Evolutionary conservation across 352 stramenopile species (phyloP), one percentile per base, ranked within the genome.

Genomic region (Elongisporangium anandrum): DNA sequence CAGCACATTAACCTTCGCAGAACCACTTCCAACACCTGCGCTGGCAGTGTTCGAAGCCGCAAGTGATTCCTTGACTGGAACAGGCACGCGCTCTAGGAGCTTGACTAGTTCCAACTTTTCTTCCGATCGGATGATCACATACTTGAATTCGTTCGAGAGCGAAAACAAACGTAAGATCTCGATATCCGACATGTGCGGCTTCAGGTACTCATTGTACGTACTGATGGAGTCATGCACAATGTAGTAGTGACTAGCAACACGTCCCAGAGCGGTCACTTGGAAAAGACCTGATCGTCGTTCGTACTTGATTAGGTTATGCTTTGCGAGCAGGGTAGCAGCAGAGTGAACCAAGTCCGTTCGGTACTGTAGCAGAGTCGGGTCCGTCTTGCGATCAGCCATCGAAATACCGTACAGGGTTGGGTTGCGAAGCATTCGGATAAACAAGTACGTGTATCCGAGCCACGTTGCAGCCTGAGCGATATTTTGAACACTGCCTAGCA

Each of bases 371-470:
- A 99, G 71, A 5, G 83, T 96, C 9, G 94, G 93, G 65, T 99
- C 97, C 4, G 88, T 79, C 48, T 95, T 90, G 20, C 92, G 69
- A 59, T 92, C 84, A 12, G 87, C 88, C 4, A 93, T 71, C 0
- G 88, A 90, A 20, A 99, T 91, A 17, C 96, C 96, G 67, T 99
- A 99, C 24, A 99, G 70, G 20, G 70, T 84, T 17, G 98, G 98
- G 62, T 99, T 99, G 24, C 94, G 93, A 19, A 99, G 82, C 97
- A 99, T 99, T 39, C 98, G 88, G 56, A 99, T 96, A 68, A 99
- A 99, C 49, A 99, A 77, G 73, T 99, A 99, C 38, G 98, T 99
- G 81, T 99, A 99, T 16, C 97, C 97, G 9, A 99, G 79, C 98
- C 97, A 99, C 45, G 97, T 96, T 3, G 96, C 97, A 50, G 96